These are phyloP conservation scores for Coniochaeta sp. DNA, from an alignment of 2,329 filamentous ascomycete genomes.

Conservation along the genomic window DNA sequence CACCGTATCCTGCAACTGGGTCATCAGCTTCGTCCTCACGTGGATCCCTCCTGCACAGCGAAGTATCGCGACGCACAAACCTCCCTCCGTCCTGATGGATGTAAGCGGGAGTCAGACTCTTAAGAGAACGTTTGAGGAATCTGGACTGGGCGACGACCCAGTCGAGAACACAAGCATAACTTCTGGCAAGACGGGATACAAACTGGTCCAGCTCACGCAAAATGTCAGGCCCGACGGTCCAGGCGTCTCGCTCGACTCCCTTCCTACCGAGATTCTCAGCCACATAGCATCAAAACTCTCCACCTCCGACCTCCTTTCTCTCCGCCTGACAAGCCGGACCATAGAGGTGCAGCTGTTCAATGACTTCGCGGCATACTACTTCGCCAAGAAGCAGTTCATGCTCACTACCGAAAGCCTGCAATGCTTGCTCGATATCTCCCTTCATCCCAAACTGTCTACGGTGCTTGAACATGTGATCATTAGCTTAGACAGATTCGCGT, in stretches of 20 bases:
- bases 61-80: too few species aligned
- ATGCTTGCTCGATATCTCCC: conserved; percentile 44
- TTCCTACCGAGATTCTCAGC: conserved; percentile 42
- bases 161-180: not conserved
- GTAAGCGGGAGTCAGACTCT: not conserved
- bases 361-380: conserved; percentile 54
- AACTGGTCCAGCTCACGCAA: not conserved
- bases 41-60: too few species aligned
- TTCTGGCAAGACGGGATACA: not conserved
- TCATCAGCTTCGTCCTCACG: too few species aligned
- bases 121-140: not conserved
- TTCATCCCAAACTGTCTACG: conserved; percentile 29
- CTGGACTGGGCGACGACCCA: not conserved
- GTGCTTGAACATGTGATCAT: conserved; percentile 41
- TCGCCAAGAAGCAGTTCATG: conserved; percentile 60
- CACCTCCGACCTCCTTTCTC: conserved; percentile 44
- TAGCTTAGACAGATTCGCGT: conserved; percentile 26
- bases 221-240: not conserved
- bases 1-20: too few species aligned
- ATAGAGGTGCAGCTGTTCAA: conserved; percentile 46
- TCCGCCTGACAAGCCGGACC: conserved; percentile 48
- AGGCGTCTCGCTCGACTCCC: not conserved
- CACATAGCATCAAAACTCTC: conserved; percentile 44
- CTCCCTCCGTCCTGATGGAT: too few species aligned
- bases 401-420: conserved; percentile 48